phyloP scores from a whole-genome alignment of 495 filamentous ascomycete species.

The Geoglossum glabrum region DNA sequence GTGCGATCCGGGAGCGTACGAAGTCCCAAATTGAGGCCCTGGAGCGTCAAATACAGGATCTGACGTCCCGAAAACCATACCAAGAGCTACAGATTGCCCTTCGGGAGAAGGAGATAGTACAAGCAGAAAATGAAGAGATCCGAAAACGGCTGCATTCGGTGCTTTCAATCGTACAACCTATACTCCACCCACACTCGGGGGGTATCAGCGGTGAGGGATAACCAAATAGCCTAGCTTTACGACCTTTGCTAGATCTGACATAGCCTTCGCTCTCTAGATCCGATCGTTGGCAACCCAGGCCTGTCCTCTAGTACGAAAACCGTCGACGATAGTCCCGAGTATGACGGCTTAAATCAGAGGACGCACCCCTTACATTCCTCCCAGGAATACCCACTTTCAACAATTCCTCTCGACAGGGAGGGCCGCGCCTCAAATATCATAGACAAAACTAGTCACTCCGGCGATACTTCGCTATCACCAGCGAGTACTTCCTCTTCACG shows the following conservation, averaged over 20 bases:
- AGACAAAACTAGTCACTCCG: not conserved
- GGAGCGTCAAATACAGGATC: conserved; percentile 47
- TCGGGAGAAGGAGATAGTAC: conserved; percentile 32
- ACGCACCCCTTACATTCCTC: not conserved
- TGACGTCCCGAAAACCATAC: conserved; percentile 25
- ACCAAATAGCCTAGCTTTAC: not conserved
- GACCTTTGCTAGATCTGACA: not conserved
- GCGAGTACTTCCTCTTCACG: conserved; percentile 24
- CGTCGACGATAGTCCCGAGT: not conserved
- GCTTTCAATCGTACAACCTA: not conserved
- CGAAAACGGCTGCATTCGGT: not conserved
- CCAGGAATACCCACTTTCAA: not conserved
- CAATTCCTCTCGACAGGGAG: not conserved
- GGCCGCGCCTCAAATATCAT: not conserved
- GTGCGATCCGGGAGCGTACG: conserved; percentile 66
- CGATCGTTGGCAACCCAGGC: not conserved
- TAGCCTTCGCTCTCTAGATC: not conserved
- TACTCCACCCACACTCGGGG: not conserved
- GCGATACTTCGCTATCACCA: conserved; percentile 19
- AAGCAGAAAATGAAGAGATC: conserved; percentile 23
- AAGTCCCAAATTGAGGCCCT: conserved; percentile 62
- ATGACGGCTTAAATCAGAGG: not conserved
- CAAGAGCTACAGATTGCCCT: conserved; percentile 21
- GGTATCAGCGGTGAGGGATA: not conserved
- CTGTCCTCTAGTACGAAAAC: not conserved